Evolutionary conservation across 768 basidiomycete genomes (phyloP).

Genomic region (Cyclocybe aegerita): DNA sequence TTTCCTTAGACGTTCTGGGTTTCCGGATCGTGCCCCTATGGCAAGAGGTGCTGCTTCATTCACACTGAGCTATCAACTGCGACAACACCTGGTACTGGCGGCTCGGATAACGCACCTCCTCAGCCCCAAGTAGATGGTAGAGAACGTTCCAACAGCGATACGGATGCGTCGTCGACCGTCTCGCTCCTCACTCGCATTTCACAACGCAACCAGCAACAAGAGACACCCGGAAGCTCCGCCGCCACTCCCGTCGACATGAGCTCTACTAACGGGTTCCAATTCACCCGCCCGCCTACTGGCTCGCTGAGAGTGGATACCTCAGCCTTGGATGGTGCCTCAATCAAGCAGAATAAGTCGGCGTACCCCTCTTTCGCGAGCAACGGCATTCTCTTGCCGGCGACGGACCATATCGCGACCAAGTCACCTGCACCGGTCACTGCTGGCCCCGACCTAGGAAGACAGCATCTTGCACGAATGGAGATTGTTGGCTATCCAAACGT

Average conservation of each 20-base stretch:
- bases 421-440: constrained; percentile 83
- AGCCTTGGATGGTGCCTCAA: constrained; percentile 52
- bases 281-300: constrained; percentile 65
- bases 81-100: constrained; percentile 48
- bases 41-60: constrained; percentile 92
- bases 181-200: constrained; percentile 80
- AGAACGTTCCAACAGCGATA: constrained; percentile 79
- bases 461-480: constrained; percentile 67
- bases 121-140: constrained; percentile 56
- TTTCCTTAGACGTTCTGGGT: constrained; percentile 83
- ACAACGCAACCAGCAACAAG: constrained; percentile 47
- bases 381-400: constrained; percentile 56
- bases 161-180: constrained; percentile 64
- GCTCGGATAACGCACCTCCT: constrained; percentile 45
- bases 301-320: constrained; percentile 76
- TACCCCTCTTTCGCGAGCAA: constrained; percentile 70
- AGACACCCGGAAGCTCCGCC: constrained; percentile 39
- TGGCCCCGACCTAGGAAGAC: constrained; percentile 81
- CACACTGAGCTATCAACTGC: constrained; percentile 84
- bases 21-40: constrained; percentile 90
- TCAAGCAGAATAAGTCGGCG: constrained; percentile 84
- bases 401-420: constrained; percentile 59
- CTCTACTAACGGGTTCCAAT: constrained; percentile 45
- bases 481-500: constrained; percentile 77
- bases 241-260: constrained; percentile 59